Percentiles rank a stretch among this genome's conserved stretches.
phyloP scores from a whole-genome alignment of 1,139 yeast genomes.

The Ashbya aceris region DNA sequence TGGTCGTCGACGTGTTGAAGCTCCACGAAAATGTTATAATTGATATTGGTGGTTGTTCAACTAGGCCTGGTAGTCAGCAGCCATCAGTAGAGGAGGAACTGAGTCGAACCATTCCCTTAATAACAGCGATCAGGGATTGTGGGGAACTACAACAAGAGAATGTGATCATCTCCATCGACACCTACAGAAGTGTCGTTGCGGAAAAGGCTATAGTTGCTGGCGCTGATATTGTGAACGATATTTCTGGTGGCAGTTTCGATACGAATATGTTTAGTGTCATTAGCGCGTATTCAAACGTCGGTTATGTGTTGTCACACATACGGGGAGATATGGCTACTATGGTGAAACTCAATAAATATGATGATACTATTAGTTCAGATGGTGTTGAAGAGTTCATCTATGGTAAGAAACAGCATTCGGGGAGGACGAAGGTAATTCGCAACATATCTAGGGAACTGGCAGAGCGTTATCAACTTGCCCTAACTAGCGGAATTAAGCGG shows the following conservation, averaged over 20 bases:
- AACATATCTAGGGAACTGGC: slow-evolving; percentile 61
- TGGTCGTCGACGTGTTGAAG: slow-evolving; percentile 49
- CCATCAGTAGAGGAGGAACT: slow-evolving; percentile 53
- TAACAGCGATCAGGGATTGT: slow-evolving; percentile 49
- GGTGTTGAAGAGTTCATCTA: slow-evolving; percentile 33
- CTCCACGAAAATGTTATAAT: slow-evolving; percentile 61
- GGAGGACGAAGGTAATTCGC: slow-evolving; percentile 19
- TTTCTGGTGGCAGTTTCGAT: slow-evolving; percentile 71
- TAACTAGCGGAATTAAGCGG: slow-evolving; percentile 55
- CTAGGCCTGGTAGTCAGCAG: slow-evolving; percentile 69
- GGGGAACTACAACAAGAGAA: slow-evolving; percentile 31
- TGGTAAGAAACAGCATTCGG: slow-evolving; percentile 11
- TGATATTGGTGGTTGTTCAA: slow-evolving; percentile 90
- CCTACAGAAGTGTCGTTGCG: slow-evolving; percentile 74
- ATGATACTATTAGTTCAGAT: slow-evolving; percentile 32
- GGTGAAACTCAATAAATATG: slow-evolving; percentile 51
- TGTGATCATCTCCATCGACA: slow-evolving; percentile 67
- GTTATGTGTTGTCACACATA: slow-evolving; percentile 75
- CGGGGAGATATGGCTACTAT: slow-evolving; percentile 76
- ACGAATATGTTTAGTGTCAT: slow-evolving; percentile 51
- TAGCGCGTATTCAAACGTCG: slow-evolving; percentile 54
- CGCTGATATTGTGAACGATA: slow-evolving; percentile 86
- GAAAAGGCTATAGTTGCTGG: slow-evolving; percentile 59
- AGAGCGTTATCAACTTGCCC: slow-evolving; percentile 47
- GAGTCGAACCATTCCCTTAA: slow-evolving; percentile 58